Base-by-base conservation (phyloP, 805 yeast genomes). In the Suhomyces tanzawaensis region DNA sequence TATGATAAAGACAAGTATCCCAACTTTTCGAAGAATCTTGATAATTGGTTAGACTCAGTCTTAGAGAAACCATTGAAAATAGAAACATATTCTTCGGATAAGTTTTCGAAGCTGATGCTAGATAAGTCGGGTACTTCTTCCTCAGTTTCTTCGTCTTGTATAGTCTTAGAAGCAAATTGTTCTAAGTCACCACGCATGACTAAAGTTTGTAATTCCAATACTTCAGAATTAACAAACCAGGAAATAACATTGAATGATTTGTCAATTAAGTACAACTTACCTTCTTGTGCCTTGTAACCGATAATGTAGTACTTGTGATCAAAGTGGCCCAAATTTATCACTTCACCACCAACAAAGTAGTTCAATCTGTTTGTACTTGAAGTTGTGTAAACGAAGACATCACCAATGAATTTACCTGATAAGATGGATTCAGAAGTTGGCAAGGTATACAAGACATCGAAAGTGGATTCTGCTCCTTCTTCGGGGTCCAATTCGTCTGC, bases 341-440 rank as follows among this genome's bases (percentile, higher is more conserved):
- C 81, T 55, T 89, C 86, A 27, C 95, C 95, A 52, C 99, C 99
- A 44, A 93, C 98, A 45, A 89, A 77, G 61, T 93, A 93, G 66
- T 90, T 91, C 57, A 93, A 74, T 62, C 98, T 80, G 66, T 89
- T 87, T 27, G 72, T 57, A 17, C 95, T 74, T 14, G 80, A 56
- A 2, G 97, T 88, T 12, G 97, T 87, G 69, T 84, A 93, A 37
- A 93, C 79, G 60, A 91, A 90, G 32, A 93, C 97, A 68, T 93
- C 98, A 49, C 98, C 99, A 53, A 90, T 89, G 89, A 97, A 93
- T 61, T 82, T 83, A 55, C 97, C 97, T 19, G 95, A 82, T 43
- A 85, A 79, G 26, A 91, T 77, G 14, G 81, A 67, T 59, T 93
- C 99, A 2, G 70, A 50, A 18, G 71, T 62, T 41, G 77, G 76